Evolutionary conservation across 352 stramenopile genomes (phyloP), one percentile per base, ranked within the genome.

Genomic region (Pythium brachiatum): DNA sequence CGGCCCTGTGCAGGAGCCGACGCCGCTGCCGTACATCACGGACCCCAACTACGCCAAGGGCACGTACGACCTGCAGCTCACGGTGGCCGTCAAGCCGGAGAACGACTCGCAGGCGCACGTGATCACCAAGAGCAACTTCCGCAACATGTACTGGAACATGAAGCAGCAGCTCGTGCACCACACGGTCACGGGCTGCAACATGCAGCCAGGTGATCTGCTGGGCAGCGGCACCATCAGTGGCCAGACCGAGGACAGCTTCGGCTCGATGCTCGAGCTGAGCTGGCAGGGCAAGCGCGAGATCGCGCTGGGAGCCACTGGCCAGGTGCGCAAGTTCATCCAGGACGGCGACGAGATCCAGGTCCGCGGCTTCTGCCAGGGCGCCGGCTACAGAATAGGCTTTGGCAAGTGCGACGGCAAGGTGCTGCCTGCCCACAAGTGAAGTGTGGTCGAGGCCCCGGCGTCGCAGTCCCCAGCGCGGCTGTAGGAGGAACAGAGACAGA

Each of bases 131-230:
- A 98, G 91, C 72, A 99, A 98, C 86, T 96, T 98, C 61, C 83
- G 76, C 55, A 90, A 98, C 81, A 89, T 99, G 78, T 98, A 99
- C 78, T 99, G 96, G 96, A 99, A 96, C 69, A 96, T 96, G 62
- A 96, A 97, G 73, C 96, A 99, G 78, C 91, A 98, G 75, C 77
- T 99, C 57, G 94, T 97, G 48, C 97, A 99, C 77, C 97, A 99
- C 82, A 97, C 93, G 18, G 87, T 98, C 26, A 98, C 95, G 32
- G 97, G 97, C n/a, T 99, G 95, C 81, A 94, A 97, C 62, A 98
- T 99, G 91, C 85, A 92, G 57, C 79, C 95, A 23, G 96, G 96
- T 21, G 96, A 99, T 70, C 72, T 99, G 52, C 72, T 99, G 20
- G 96, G 82, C 39, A 98, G 84, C 54, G 96, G 96, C 20, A 99